phyloP scores from a whole-genome alignment of 176 grass and related monocot genomes.

The Oryza rufipogon region DNA sequence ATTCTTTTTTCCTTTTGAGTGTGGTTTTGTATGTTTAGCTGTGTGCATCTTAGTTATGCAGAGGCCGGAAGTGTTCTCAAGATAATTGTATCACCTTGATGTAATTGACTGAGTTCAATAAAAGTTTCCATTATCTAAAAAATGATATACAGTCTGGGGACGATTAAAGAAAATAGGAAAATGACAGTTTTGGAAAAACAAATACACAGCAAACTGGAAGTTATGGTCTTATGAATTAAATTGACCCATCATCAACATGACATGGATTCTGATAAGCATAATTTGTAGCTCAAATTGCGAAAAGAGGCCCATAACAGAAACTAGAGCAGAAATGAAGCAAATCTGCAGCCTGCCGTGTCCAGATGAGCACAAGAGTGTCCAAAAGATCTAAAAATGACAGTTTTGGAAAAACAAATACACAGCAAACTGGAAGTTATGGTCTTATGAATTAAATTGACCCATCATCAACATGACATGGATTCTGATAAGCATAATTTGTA shows the following conservation, averaged over 20 bases:
- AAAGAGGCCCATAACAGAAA: not conserved
- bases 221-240: not conserved
- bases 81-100: too few species aligned
- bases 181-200: not conserved
- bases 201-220: not conserved
- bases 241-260: not conserved
- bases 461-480: not conserved
- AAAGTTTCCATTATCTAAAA: too few species aligned
- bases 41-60: too few species aligned
- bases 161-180: not conserved
- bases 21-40: too few species aligned
- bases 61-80: too few species aligned
- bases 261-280: not conserved
- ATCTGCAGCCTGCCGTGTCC: not conserved
- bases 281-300: not conserved
- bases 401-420: conserved; percentile 10
- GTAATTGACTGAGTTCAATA: too few species aligned
- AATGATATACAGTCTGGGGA: not conserved
- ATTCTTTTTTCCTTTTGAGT: too few species aligned
- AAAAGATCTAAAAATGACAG: not conserved
- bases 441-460: not conserved
- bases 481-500: not conserved
- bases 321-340: not conserved
- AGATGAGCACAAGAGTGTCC: not conserved
- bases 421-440: not conserved